Evolutionary conservation across 768 basidiomycete genomes (phyloP).

Genomic region (Floccularia luteovirens): DNA sequence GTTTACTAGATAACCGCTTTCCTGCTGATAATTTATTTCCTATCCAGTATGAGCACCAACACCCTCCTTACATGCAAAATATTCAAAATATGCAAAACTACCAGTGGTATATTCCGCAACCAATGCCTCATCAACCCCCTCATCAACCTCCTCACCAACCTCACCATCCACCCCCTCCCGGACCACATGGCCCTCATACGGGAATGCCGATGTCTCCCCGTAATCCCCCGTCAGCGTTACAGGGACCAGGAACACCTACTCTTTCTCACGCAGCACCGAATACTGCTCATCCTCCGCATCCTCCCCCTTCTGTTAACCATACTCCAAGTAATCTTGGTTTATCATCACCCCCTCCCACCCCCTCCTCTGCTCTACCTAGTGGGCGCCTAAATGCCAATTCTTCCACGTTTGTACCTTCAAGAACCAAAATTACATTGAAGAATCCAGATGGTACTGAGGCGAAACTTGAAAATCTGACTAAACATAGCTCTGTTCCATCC

Average conservation of each 20-base stretch:
- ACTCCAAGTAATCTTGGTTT: slow-evolving; percentile 36
- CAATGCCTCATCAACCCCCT: slow-evolving; percentile 22
- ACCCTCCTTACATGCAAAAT: slow-evolving; percentile 11
- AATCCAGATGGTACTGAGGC: slow-evolving; percentile 59
- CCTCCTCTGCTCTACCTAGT: slow-evolving; percentile 33
- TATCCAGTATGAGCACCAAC: slow-evolving; percentile 22
- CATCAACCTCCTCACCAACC: slow-evolving; percentile 40
- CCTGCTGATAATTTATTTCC: slow-evolving; percentile 4
- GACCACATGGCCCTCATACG: slow-evolving; percentile 40
- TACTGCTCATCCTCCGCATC: slow-evolving; percentile 34
- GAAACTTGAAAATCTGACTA: slow-evolving; percentile 46
- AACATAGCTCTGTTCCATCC: slow-evolving; percentile 33
- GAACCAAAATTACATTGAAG: slow-evolving; percentile 50
- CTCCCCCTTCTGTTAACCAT: slow-evolving; percentile 40
- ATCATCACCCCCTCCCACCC: slow-evolving; percentile 64
- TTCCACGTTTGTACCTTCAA: slow-evolving; percentile 56
- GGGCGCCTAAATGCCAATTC: slow-evolving; percentile 58
- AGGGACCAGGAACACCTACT: slow-evolving; percentile 63
- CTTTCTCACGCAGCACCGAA: slow-evolving; percentile 47
- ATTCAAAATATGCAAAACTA: slow-evolving; percentile 33
- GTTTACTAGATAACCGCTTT: slow-evolving; percentile 2
- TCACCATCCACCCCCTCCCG: slow-evolving; percentile 36
- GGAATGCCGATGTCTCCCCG: slow-evolving; percentile 67
- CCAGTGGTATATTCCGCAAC: slow-evolving; percentile 33
- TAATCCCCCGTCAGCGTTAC: slow-evolving; percentile 44